A percentile compares a stretch with the other conserved stretches of the same genome.
Conservation (phyloP, 805 yeast genomes). For the Metschnikowia henanensis region DNA sequence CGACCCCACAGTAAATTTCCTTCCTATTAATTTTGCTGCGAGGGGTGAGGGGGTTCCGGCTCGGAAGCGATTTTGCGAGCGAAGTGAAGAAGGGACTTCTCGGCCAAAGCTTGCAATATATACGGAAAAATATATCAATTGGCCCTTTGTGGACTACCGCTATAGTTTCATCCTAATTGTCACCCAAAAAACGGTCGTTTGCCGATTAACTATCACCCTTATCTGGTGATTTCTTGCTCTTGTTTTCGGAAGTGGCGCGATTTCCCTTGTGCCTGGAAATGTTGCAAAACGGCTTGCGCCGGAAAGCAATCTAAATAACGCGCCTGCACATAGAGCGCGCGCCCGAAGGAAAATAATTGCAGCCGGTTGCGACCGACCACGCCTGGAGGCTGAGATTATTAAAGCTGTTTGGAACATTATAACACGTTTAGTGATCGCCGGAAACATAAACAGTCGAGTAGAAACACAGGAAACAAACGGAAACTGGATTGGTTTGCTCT, state of each 20-base stretch:
- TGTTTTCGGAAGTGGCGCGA: not conserved
- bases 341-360: too few relatives aligned
- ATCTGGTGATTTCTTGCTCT: not conserved
- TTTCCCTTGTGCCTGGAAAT: not conserved
- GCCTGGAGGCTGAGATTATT: too few relatives aligned
- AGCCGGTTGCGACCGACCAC: too few relatives aligned
- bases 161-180: too few relatives aligned
- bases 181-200: not conserved
- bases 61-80: not conserved
- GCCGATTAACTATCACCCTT: not conserved
- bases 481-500: too few relatives aligned
- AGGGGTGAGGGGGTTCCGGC: not conserved
- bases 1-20: constrained; percentile 1
- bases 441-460: too few relatives aligned
- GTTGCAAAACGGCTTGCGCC: not conserved
- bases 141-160: too few relatives aligned
- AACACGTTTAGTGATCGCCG: too few relatives aligned
- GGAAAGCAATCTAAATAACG: not conserved
- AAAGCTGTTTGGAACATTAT: too few relatives aligned
- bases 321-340: not conserved
- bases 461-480: too few relatives aligned
- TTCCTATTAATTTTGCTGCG: not conserved
- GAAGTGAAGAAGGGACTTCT: not conserved
- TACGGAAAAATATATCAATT: too few relatives aligned
- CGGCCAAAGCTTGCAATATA: too few relatives aligned